Evolutionary conservation across 345 rosid species (phyloP).

Genomic region (Hibiscus syriacus): DNA sequence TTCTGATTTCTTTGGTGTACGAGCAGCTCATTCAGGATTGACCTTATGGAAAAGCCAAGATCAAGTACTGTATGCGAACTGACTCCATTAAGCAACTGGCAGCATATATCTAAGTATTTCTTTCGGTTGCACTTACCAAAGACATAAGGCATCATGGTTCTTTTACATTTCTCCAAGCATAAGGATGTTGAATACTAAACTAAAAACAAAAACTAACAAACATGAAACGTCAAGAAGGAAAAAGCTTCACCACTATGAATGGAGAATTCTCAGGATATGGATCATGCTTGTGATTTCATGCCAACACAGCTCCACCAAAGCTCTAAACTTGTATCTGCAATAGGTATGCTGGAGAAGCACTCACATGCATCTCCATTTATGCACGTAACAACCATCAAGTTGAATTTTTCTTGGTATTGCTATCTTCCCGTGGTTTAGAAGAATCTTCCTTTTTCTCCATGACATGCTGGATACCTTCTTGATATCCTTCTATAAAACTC

Average conservation of each 20-base stretch:
- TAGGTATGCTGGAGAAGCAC: too few species aligned
- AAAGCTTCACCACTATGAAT: not conserved
- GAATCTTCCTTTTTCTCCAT: too few species aligned
- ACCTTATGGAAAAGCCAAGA: not conserved
- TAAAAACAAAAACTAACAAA: not conserved
- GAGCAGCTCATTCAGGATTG: not conserved
- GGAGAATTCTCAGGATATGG: not conserved
- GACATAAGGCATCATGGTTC: not conserved
- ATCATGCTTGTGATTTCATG: slow-evolving; percentile 15
- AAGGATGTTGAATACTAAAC: not conserved
- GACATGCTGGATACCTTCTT: slow-evolving; percentile 13
- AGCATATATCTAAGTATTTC: not conserved
- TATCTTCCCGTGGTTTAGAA: slow-evolving; percentile 8
- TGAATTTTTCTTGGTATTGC: not conserved
- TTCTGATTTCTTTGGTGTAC: not conserved
- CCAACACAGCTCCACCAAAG: slow-evolving; percentile 4
- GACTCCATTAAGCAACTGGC: slow-evolving; percentile 1
- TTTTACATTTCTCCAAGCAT: slow-evolving; percentile 1
- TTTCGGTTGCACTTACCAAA: not conserved
- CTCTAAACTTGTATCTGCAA: not conserved
- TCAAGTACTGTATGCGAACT: not conserved
- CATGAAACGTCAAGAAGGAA: not conserved
- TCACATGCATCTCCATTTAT: not conserved
- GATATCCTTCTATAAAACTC: slow-evolving; percentile 15
- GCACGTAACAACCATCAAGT: not conserved